Percentiles rank a stretch among this genome's conserved stretches.
These are phyloP conservation scores for Epichloe gansuensis DNA, from an alignment of 2,329 filamentous ascomycete species.

Conservation along the genomic window DNA sequence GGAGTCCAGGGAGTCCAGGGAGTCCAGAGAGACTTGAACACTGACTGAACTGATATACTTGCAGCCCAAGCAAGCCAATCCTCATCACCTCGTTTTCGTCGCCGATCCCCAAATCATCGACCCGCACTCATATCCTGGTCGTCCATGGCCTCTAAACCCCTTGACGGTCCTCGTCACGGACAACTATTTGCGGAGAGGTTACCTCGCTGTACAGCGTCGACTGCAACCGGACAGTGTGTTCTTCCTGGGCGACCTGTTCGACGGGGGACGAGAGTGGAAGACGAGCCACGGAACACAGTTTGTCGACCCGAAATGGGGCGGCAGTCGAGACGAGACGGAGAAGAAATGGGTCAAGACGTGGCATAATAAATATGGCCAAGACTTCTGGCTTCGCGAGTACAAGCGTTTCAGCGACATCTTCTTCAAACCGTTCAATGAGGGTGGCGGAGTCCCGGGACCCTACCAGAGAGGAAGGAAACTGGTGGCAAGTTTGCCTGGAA, in stretches of 20 bases:
- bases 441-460: constrained; percentile 37
- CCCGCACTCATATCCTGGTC: constrained; percentile 84
- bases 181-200: constrained; percentile 76
- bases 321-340: constrained; percentile 37
- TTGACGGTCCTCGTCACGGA: constrained; percentile 58
- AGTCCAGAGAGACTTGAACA: background rate
- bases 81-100: constrained; percentile 73
- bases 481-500: constrained; percentile 77
- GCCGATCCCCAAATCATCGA: constrained; percentile 89
- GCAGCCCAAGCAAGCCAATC: constrained; percentile 63
- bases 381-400: constrained; percentile 82
- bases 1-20: no score
- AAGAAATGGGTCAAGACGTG: constrained; percentile 47
- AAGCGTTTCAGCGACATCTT: constrained; percentile 78
- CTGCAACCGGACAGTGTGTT: constrained; percentile 78
- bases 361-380: constrained; percentile 63
- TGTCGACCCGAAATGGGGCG: constrained; percentile 46
- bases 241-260: constrained; percentile 89
- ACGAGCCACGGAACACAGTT: constrained; percentile 46
- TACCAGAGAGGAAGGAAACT: constrained; percentile 61
- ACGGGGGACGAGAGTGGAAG: constrained; percentile 91
- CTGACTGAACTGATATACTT: background rate
- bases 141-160: constrained; percentile 46
- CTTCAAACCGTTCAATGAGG: constrained; percentile 52
- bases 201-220: constrained; percentile 59